Percentiles rank a stretch among this genome's conserved stretches.
phyloP scores from a whole-genome alignment of 1,284 basidiomycete species.

The Tetrapyrgos nigripes region DNA sequence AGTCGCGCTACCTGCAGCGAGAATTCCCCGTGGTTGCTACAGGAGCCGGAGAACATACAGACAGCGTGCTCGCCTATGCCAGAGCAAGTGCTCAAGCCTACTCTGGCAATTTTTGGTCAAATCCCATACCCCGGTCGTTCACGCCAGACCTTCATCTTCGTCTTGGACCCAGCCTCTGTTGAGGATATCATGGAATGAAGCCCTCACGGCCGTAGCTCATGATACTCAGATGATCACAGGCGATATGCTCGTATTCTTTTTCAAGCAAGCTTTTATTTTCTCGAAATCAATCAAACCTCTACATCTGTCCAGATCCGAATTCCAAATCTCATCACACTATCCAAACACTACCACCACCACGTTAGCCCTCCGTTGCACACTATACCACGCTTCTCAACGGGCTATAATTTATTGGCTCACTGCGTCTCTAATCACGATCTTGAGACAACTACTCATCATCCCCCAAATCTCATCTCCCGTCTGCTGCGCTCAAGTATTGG shows the following conservation, averaged over 20 bases:
- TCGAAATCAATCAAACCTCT: background rate
- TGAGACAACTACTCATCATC: background rate
- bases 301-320: conserved; percentile 16
- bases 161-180: background rate
- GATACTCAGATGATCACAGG: conserved; percentile 28
- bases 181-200: conserved; percentile 32
- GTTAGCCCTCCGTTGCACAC: background rate
- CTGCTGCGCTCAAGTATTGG: background rate
- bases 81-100: background rate
- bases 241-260: conserved; percentile 7
- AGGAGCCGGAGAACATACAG: background rate
- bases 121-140: conserved; percentile 24
- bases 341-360: background rate
- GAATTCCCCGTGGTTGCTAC: background rate
- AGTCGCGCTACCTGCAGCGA: background rate
- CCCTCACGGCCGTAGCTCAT: conserved; percentile 38
- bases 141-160: background rate
- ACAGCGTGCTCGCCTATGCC: background rate
- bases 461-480: background rate
- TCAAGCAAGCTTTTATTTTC: conserved; percentile 1
- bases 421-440: background rate
- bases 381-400: background rate
- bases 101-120: conserved; percentile 29
- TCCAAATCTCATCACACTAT: conserved; percentile 40
- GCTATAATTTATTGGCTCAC: background rate